Base-by-base conservation (phyloP, 2,329 filamentous ascomycete genomes). In the Penicillium oxalicum region DNA sequence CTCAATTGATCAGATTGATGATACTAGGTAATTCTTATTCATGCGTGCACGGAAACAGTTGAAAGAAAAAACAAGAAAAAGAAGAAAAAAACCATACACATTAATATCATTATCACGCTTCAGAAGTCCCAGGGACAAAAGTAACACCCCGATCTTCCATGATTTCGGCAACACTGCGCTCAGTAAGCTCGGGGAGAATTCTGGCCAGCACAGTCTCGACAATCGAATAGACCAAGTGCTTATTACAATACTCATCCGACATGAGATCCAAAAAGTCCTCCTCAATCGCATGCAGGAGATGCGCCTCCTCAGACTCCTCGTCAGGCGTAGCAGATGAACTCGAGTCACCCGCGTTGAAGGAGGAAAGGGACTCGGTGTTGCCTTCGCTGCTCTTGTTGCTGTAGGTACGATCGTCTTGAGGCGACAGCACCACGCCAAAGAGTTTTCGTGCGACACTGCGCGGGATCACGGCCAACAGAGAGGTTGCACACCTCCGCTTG, bases 201-300 rank as follows among this genome's bases (percentile, higher is more conserved):
- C 86, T 82, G 48, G 89, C 80, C n/a, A 96, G 74, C 2, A 95
- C 66, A 49, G 91, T 71, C 71, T 98, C 93, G 32, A 97, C 72
- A 41, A 93, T 76, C 39, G 82, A 77, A 63, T 95, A 95, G 58
- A 95, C 74, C 29, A 97, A 74, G 71, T 96, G 90, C 72, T 91
- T 94, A 71, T 98, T 98, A 70, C 90, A 86, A 71, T 95, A 95
- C 44, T 79, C 76, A 69, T 96, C 90, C 12, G 80, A 81, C 57
- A 95, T 84, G 34, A 91, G 75, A 59, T 86, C 82, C 40, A 97
- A 75, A 40, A 90, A 74, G 25, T 74, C 72, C 46, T 77, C 72
- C 61, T 84, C 81, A 54, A 88, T 77, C 58, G 84, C 78, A 51
- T 72, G 68, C 39, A 82, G 69, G 49, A 82, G 74, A 42, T 70